phyloP scores from a whole-genome alignment of 2,329 filamentous ascomycete genomes.

The Botryotinia convoluta region DNA sequence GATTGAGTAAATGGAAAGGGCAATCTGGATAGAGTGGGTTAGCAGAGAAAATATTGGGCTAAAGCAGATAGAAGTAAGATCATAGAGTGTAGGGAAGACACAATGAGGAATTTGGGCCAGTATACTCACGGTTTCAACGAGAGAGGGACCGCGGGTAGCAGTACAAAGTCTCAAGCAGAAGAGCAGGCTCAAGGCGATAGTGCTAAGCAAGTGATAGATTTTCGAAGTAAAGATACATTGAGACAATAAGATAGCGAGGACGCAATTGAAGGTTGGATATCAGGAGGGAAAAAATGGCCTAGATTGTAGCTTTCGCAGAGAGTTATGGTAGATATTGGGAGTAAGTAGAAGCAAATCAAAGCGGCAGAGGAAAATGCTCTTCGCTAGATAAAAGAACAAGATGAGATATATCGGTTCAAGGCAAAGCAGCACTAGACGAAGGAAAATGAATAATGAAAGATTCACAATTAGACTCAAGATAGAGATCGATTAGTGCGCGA shows the following conservation, averaged over 20 bases:
- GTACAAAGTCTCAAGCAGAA: background rate
- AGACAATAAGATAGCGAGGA: too few relatives aligned
- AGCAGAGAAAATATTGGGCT: background rate
- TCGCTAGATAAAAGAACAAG: background rate
- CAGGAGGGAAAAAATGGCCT: background rate
- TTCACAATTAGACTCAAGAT: accelerated
- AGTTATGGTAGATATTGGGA: background rate
- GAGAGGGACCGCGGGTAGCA: accelerated
- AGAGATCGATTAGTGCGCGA: accelerated
- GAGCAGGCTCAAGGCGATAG: accelerated
- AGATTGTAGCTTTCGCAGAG: background rate
- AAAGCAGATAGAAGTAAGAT: background rate
- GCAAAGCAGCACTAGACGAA: background rate
- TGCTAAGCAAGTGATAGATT: background rate
- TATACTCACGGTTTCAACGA: accelerated
- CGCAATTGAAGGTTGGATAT: accelerated
- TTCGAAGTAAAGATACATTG: background rate
- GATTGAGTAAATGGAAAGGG: background rate
- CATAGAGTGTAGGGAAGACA: background rate
- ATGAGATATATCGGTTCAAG: background rate
- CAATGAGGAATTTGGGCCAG: background rate
- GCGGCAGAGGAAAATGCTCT: background rate
- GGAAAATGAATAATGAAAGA: background rate
- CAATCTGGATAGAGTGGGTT: background rate
- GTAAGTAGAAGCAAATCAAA: background rate